A percentile compares a stretch with the other conserved stretches of the same genome.
phyloP scores from a whole-genome alignment of 1,284 basidiomycete genomes.

The Cystobasidiaceae sp. region DNA sequence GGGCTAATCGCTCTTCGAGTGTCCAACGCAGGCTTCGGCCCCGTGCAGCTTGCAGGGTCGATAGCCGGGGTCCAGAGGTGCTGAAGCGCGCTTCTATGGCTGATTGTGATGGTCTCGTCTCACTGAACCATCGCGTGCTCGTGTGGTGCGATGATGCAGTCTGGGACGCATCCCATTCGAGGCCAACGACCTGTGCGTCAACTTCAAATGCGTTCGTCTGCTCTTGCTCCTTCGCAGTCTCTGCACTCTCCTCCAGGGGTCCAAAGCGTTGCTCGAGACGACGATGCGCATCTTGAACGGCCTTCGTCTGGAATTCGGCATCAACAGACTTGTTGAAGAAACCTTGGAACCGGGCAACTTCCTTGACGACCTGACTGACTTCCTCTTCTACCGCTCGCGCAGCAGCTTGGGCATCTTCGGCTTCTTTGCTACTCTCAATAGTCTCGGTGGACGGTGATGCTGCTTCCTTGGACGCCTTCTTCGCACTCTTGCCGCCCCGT shows the following conservation, averaged over 20 bases:
- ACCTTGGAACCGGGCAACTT: slow-evolving; percentile 14
- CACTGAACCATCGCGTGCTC: neutral
- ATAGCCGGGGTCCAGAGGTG: slow-evolving; percentile 7
- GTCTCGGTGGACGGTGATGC: neutral
- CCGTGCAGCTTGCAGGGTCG: slow-evolving; percentile 5
- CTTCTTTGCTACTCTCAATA: neutral
- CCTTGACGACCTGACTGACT: slow-evolving; percentile 6
- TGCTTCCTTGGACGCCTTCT: no score
- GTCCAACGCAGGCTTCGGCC: slow-evolving; percentile 17
- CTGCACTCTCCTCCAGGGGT: neutral
- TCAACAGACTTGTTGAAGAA: slow-evolving; percentile 29
- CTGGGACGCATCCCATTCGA: neutral
- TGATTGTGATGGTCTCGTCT: neutral
- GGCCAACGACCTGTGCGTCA: neutral
- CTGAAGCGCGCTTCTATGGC: neutral
- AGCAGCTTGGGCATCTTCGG: neutral
- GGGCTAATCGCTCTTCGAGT: slow-evolving; percentile 6
- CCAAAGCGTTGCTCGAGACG: neutral
- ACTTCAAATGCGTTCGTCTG: neutral
- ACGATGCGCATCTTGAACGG: neutral
- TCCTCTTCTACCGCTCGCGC: slow-evolving; percentile 1
- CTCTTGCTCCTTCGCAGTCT: neutral
- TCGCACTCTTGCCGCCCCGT: neutral
- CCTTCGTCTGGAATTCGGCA: slow-evolving; percentile 4
- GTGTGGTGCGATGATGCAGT: no score